Evolutionary conservation across 2,329 filamentous ascomycete genomes (phyloP), one percentile per base, ranked within the genome.

Genomic region (Pleurostoma richardsiae): DNA sequence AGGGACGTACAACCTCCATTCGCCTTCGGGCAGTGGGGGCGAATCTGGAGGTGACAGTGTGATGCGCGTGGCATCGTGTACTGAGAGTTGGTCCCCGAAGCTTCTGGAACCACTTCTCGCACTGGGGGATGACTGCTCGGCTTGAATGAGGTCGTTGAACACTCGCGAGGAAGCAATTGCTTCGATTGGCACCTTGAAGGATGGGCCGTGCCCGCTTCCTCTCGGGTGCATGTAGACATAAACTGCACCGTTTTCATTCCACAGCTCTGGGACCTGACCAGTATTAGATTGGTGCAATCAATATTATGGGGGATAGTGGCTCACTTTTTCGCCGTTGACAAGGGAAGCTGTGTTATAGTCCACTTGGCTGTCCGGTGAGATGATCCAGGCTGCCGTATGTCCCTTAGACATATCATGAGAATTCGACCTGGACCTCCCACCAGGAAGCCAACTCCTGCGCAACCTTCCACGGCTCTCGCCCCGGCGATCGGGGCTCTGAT

Each of bases 181-280:
- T 31, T 77, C 74, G 30, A 75, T 72, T 33, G 72, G 71, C 5
- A 85, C 73, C 56, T 79, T 83, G 66, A 85, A 85, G 1, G 79
- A 83, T 2, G 82, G 74, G 0, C 76, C 77, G 6, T 61, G 63
- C 7, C 73, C 73, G 49, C 68, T 73, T 4, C 67, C 65, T 46
- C 68, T 72, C 1, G 80, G 71, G 47, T 76, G 76, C 4, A 86
- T 63, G 54, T 81, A 80, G 26, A 86, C 72, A 43, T 72, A 68
- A 28, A 83, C 72, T 50, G 74, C 74, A 38, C 78, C 81, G 44
- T 62, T 66, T 46, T 84, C 80, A 52, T 82, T 79, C 83, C 83
- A 86, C 26, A 86, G 63, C 59, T 86, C 83, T 2, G 82, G 79
- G 4, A 85, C 77, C 79, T 83, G 48, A 10, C 46, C 44, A 50